Percentiles rank a stretch among this genome's conserved stretches.
Evolutionary conservation across 2,329 filamentous ascomycete species (phyloP).

Genomic region (Fusarium sp.): DNA sequence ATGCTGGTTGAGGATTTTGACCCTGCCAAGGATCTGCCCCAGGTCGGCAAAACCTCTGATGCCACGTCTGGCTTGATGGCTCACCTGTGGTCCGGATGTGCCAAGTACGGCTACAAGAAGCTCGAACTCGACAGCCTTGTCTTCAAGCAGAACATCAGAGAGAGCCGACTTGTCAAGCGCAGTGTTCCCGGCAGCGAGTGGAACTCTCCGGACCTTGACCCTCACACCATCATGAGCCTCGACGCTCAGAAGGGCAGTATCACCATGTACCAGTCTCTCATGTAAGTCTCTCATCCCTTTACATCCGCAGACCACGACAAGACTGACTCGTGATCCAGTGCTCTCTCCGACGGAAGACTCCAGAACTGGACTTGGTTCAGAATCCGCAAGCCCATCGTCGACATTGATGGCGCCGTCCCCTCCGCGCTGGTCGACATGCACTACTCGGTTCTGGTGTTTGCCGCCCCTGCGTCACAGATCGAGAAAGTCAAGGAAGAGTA

Average conservation of each 20-base stretch:
- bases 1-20: slow-evolving; percentile 18
- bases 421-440: slow-evolving; percentile 14
- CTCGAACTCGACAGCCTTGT: slow-evolving; percentile 37
- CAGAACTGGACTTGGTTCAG: slow-evolving; percentile 42
- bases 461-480: slow-evolving; percentile 30
- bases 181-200: background rate
- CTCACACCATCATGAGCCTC: slow-evolving; percentile 2
- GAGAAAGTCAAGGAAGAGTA: slow-evolving; percentile 38
- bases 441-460: slow-evolving; percentile 32
- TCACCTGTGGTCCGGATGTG: slow-evolving; percentile 30
- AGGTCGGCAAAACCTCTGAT: background rate
- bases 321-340: background rate
- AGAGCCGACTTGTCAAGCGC: background rate
- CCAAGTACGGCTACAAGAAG: slow-evolving; percentile 35
- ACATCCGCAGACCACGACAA: background rate
- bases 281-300: slow-evolving; percentile 21
- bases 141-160: slow-evolving; percentile 25
- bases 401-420: slow-evolving; percentile 2
- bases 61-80: slow-evolving; percentile 10
- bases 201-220: background rate
- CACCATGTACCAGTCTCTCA: slow-evolving; percentile 33
- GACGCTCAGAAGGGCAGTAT: slow-evolving; percentile 28
- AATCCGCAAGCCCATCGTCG: slow-evolving; percentile 35
- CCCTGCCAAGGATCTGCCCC: background rate
- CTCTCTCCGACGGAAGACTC: background rate